Conservation (phyloP, 345 rosid genomes). For the Fremontodendron californicum region DNA sequence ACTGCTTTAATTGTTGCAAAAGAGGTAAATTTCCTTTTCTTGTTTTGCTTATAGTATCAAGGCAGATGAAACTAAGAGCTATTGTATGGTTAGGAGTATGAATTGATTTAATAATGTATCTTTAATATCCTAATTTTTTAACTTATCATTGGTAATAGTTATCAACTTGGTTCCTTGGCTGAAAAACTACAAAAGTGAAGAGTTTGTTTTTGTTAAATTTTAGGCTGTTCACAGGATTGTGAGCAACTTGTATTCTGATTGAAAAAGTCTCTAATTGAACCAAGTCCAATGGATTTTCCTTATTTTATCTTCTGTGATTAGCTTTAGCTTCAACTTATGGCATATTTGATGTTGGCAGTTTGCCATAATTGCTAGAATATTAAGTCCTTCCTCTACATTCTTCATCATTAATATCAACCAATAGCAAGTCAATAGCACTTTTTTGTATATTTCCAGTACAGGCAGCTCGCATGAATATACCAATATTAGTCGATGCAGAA, state of each 20-base stretch:
- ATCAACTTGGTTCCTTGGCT: neutral
- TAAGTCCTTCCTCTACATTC: neutral
- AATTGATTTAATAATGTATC: neutral
- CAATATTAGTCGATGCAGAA: slow-evolving; percentile 80
- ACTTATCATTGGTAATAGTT: neutral
- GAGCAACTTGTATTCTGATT: neutral
- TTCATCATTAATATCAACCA: slow-evolving; percentile 5
- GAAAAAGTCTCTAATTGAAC: neutral
- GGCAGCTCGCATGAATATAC: slow-evolving; percentile 72
- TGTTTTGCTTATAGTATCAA: neutral
- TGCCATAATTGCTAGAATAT: neutral
- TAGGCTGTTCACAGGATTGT: neutral
- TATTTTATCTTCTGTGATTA: neutral
- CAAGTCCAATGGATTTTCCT: neutral
- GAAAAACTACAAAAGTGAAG: neutral
- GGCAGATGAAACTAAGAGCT: slow-evolving; percentile 9
- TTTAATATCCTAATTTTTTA: neutral
- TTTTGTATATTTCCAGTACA: slow-evolving; percentile 50
- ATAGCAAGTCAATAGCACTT: neutral
- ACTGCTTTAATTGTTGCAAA: slow-evolving; percentile 56
- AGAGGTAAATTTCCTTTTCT: slow-evolving; percentile 52
- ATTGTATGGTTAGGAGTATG: neutral
- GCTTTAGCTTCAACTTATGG: neutral
- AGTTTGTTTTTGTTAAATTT: neutral
- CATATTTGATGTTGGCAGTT: neutral